These are phyloP conservation scores for Kickxella alabastrina DNA, from an alignment of 192 early-diverging fungal genomes.

Conservation along the genomic window DNA sequence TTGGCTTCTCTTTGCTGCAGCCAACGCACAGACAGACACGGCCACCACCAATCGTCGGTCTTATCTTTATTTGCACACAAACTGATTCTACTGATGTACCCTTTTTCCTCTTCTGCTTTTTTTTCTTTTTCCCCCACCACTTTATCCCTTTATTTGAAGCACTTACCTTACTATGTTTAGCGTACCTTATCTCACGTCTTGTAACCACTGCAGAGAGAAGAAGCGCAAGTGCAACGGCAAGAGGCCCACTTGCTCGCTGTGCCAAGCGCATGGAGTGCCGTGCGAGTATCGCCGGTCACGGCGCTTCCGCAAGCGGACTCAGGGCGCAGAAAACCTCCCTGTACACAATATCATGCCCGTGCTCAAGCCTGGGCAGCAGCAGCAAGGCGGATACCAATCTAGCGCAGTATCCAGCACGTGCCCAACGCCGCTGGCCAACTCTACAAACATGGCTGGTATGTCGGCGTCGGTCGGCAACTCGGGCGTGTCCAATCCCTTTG, in stretches of 20 bases:
- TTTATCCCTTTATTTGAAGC: neutral
- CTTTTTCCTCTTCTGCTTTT: neutral
- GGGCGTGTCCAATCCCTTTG: neutral
- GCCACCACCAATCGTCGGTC: no score
- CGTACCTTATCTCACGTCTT: slow-evolving; percentile 41
- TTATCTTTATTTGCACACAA: neutral
- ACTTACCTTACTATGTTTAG: no score
- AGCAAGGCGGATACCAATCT: no score
- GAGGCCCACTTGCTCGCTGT: slow-evolving; percentile 37
- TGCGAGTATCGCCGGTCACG: slow-evolving; percentile 45
- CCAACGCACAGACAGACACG: no score
- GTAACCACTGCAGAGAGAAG: slow-evolving; percentile 50
- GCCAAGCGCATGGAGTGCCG: slow-evolving; percentile 32
- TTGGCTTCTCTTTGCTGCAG: no score
- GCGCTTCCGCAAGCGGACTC: slow-evolving; percentile 35
- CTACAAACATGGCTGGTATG: no score
- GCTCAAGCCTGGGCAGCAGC: neutral
- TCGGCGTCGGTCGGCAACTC: neutral
- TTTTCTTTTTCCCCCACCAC: neutral
- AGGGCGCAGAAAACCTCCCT: slow-evolving; percentile 2
- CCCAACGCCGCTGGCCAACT: no score
- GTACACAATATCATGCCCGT: slow-evolving; percentile 20
- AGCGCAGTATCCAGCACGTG: no score
- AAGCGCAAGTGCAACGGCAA: slow-evolving; percentile 53
- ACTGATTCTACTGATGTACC: neutral